A percentile compares a stretch with the other conserved stretches of the same genome.
Evolutionary conservation across 1,284 basidiomycete species (phyloP).

Genomic region (Paramarasmius palmivorus): DNA sequence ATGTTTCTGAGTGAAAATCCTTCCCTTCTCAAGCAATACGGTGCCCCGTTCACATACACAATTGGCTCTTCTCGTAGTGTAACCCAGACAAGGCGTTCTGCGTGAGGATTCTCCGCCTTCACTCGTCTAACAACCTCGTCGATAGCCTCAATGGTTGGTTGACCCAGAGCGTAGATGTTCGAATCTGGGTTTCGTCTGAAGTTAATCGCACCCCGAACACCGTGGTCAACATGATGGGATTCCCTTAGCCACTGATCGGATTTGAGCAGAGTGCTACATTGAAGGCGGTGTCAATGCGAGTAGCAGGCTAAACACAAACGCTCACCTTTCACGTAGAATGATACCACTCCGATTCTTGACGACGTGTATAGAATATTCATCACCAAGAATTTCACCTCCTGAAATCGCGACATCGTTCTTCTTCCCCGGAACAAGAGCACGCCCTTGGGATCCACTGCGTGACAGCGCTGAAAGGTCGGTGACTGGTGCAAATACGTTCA

Average conservation of each 20-base stretch:
- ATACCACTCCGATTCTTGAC: conserved; percentile 94
- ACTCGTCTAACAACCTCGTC: conserved; percentile 80
- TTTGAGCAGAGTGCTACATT: conserved; percentile 79
- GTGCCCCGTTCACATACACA: conserved; percentile 90
- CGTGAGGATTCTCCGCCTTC: conserved; percentile 59
- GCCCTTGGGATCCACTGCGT: conserved; percentile 57
- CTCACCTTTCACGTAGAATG: conserved; percentile 84
- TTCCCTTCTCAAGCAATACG: conserved; percentile 79
- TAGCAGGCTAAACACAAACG: neutral
- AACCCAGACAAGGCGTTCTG: conserved; percentile 83
- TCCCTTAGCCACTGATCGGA: conserved; percentile 89
- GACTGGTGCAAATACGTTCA: conserved; percentile 88
- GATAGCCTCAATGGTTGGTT: conserved; percentile 92
- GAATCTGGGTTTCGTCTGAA: conserved; percentile 86
- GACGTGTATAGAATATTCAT: conserved; percentile 93
- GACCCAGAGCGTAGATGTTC: conserved; percentile 90
- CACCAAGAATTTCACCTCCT: conserved; percentile 86
- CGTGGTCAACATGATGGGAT: conserved; percentile 61
- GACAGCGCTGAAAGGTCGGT: conserved; percentile 84
- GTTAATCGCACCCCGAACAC: conserved; percentile 90
- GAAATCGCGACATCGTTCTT: conserved; percentile 77
- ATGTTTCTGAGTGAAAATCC: conserved; percentile 83
- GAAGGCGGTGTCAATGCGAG: conserved; percentile 4
- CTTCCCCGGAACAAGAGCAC: conserved; percentile 60
- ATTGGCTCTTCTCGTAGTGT: conserved; percentile 94